Conservation (phyloP, 495 filamentous ascomycete genomes). For the Copromyces sp. region DNA sequence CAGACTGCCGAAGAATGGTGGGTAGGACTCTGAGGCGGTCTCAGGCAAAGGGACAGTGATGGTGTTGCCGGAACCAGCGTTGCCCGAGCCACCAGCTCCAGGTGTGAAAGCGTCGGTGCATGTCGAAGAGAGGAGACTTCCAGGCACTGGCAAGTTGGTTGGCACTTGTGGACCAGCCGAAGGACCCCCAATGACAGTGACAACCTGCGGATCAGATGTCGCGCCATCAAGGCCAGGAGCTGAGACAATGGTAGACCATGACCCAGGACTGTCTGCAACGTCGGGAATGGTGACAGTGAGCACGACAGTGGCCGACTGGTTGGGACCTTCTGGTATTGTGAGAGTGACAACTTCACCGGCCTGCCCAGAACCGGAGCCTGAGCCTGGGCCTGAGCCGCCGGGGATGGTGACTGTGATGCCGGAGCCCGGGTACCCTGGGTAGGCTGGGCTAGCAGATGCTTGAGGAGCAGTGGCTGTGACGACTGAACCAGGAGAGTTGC, state of each 20-base stretch:
- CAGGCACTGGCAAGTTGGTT: slow-evolving; percentile 4
- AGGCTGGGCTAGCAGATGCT: neutral
- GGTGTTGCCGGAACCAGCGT: slow-evolving; percentile 5
- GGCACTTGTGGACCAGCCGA: neutral
- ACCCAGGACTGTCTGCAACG: neutral
- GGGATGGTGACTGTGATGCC: slow-evolving; percentile 7
- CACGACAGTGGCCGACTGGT: slow-evolving; percentile 12
- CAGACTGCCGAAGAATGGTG: neutral
- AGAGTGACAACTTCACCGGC: slow-evolving; percentile 13
- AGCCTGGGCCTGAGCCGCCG: neutral
- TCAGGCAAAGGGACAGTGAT: slow-evolving; percentile 3
- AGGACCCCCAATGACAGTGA: slow-evolving; percentile 9
- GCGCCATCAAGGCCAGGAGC: slow-evolving; percentile 1
- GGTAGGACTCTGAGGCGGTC: neutral
- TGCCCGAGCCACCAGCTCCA: neutral
- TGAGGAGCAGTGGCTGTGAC: slow-evolving; percentile 5
- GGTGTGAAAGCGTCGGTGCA: neutral
- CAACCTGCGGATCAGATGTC: slow-evolving; percentile 5
- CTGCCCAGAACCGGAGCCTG: neutral
- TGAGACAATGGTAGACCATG: slow-evolving; percentile 12
- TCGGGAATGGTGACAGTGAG: slow-evolving; percentile 17
- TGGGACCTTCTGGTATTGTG: slow-evolving; percentile 16
- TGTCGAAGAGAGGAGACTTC: neutral
- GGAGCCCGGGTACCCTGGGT: neutral
- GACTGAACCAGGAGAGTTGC: neutral